These are phyloP conservation scores for Panaeolus papilionaceus DNA, from an alignment of 768 basidiomycete genomes.

Conservation along the genomic window DNA sequence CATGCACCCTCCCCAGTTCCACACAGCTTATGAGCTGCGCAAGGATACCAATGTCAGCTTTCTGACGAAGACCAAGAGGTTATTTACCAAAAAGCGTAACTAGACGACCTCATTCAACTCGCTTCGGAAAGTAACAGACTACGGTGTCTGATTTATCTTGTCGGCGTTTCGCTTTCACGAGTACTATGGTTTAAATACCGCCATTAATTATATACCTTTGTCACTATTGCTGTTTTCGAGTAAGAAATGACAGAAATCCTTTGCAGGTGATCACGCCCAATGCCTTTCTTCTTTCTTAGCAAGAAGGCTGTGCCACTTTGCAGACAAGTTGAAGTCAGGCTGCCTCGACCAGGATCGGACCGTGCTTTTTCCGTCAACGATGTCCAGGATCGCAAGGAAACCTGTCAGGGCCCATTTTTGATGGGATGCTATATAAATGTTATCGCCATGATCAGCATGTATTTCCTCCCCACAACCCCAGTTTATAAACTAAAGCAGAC, in stretches of 20 bases:
- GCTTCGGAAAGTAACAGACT: not conserved
- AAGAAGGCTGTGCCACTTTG: too few relatives aligned
- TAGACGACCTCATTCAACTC: not conserved
- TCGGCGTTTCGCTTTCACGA: too few relatives aligned
- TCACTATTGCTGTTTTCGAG: not conserved
- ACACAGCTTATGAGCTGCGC: slow-evolving; percentile 1
- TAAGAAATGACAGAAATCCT: too few relatives aligned
- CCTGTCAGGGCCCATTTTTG: not conserved
- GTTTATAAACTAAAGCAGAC: not conserved
- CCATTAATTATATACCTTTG: not conserved
- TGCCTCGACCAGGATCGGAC: not conserved
- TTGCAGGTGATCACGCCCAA: too few relatives aligned
- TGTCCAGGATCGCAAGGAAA: not conserved
- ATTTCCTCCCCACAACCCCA: not conserved
- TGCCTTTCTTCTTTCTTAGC: too few relatives aligned
- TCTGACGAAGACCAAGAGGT: not conserved
- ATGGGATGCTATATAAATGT: not conserved
- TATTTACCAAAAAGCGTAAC: slow-evolving; percentile 4
- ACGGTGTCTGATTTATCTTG: too few relatives aligned
- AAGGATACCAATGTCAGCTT: not conserved
- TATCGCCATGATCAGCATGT: not conserved
- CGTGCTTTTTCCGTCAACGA: not conserved
- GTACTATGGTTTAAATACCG: too few relatives aligned
- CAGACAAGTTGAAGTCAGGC: too few relatives aligned
- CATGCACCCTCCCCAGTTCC: slow-evolving; percentile 4